Evolutionary conservation across 768 basidiomycete species (phyloP).

Genomic region (Leccinum fibrillosum): DNA sequence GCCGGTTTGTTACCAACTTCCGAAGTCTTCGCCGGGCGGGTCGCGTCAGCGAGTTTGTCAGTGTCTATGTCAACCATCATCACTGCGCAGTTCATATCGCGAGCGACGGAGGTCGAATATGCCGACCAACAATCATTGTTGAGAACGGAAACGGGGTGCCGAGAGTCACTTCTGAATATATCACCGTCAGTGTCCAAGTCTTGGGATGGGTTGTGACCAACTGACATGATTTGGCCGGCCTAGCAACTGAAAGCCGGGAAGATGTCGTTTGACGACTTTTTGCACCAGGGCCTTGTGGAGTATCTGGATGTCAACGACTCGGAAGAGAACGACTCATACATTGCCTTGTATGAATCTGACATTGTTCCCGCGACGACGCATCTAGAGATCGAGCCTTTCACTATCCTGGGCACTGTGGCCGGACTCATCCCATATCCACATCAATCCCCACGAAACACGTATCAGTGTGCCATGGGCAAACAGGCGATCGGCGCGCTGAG

Average conservation of each 20-base stretch:
- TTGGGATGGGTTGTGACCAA: not conserved
- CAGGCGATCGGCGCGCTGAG: constrained; percentile 88
- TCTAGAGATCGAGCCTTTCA: constrained; percentile 98
- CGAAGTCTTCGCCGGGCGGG: constrained; percentile 90
- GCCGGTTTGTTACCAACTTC: constrained; percentile 86
- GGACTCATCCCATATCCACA: constrained; percentile 99
- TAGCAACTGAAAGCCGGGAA: constrained; percentile 80
- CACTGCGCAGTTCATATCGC: constrained; percentile 95
- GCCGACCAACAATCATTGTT: constrained; percentile 96
- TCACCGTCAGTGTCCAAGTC: constrained; percentile 46
- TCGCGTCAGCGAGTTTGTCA: constrained; percentile 92
- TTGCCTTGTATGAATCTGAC: constrained; percentile 89
- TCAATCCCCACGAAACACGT: constrained; percentile 98
- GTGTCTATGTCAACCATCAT: constrained; percentile 94
- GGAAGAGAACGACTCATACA: constrained; percentile 97
- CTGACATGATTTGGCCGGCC: constrained; percentile 10
- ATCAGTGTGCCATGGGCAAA: constrained; percentile 99
- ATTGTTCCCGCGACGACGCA: constrained; percentile 85
- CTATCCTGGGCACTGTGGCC: constrained; percentile 94
- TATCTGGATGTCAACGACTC: constrained; percentile 97
- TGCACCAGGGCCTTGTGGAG: constrained; percentile 89
- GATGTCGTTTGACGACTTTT: constrained; percentile 90
- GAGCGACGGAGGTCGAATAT: constrained; percentile 95
- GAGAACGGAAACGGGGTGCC: constrained; percentile 63
- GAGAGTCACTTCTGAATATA: constrained; percentile 77